A percentile compares a stretch with the other conserved stretches of the same genome.
Conservation (phyloP, 202 grass and related monocot species). For the Brachypodium distachyon region DNA sequence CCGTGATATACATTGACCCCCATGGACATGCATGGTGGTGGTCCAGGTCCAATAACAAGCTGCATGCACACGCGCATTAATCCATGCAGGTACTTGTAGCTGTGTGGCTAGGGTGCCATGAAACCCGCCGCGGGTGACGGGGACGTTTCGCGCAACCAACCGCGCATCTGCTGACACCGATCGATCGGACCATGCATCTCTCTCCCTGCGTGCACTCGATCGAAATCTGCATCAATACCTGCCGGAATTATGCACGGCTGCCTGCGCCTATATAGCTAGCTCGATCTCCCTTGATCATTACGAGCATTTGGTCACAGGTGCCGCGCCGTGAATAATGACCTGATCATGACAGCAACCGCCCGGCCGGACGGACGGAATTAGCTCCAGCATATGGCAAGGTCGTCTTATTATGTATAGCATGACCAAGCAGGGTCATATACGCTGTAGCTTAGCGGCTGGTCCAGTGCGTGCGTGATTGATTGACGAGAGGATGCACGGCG, state of each 20-base stretch:
- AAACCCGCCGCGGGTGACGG: background rate
- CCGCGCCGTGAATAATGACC: background rate
- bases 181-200: background rate
- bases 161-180: background rate
- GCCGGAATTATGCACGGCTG: background rate
- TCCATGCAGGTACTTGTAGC: background rate
- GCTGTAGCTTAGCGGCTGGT: background rate
- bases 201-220: background rate
- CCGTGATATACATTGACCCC: no score
- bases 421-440: background rate
- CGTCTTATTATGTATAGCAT: no score
- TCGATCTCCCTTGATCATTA: background rate
- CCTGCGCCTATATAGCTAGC: no score
- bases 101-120: background rate
- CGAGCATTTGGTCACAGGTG: background rate
- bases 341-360: background rate
- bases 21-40: no score
- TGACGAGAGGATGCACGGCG: background rate
- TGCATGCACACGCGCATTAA: background rate
- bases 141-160: slow-evolving; percentile 1
- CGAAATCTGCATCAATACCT: background rate
- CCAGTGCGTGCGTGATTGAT: background rate
- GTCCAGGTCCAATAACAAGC: background rate
- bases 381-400: background rate
- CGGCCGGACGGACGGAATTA: background rate